phyloP scores from a whole-genome alignment of 176 grass and related monocot species.

The Stipa capillata region DNA sequence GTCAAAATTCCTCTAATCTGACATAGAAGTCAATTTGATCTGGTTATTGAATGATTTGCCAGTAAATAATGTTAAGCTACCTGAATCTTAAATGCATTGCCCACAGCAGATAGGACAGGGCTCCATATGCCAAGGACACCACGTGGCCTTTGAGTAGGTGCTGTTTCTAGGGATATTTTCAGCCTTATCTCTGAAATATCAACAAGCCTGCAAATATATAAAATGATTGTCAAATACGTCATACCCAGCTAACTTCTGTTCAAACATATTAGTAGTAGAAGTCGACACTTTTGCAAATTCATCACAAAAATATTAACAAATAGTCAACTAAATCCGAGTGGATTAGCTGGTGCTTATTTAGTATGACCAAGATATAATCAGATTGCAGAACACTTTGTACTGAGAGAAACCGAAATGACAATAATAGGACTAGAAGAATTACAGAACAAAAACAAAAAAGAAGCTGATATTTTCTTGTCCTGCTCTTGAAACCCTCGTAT shows the following conservation, averaged over 20 bases:
- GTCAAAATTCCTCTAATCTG: neutral
- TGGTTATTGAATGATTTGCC: neutral
- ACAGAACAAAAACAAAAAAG: neutral
- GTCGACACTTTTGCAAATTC: neutral
- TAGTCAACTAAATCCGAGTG: neutral
- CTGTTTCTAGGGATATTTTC: conserved; percentile 95
- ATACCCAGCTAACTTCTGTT: neutral
- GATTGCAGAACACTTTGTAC: neutral
- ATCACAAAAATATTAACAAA: neutral
- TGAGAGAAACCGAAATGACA: neutral
- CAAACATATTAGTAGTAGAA: neutral
- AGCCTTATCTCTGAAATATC: conserved; percentile 93
- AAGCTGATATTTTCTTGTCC: neutral
- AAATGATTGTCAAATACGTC: conserved; percentile 17
- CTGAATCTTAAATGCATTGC: conserved; percentile 98
- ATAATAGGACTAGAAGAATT: neutral
- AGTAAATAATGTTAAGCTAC: conserved; percentile 28
- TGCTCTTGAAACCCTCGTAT: too few relatives aligned
- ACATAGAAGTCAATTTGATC: too few relatives aligned
- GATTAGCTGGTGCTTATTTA: neutral
- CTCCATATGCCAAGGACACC: conserved; percentile 97
- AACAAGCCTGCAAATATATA: conserved; percentile 64
- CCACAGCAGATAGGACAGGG: conserved; percentile 86
- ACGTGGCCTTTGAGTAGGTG: conserved; percentile 82
- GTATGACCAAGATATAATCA: neutral